These are phyloP conservation scores for Delonix regia DNA, from an alignment of 306 rosid species.

Conservation along the genomic window DNA sequence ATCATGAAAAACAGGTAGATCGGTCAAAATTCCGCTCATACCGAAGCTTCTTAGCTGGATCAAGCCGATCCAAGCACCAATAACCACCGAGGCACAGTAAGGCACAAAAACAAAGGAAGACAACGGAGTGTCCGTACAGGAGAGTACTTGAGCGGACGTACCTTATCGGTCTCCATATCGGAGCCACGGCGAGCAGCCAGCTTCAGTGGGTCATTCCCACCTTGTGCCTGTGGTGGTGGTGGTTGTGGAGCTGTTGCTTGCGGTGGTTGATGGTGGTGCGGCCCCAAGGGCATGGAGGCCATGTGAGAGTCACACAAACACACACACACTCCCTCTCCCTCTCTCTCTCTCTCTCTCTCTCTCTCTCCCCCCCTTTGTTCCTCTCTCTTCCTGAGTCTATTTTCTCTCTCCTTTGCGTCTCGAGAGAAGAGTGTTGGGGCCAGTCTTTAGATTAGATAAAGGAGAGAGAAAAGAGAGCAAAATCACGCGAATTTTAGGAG, in stretches of 20 bases:
- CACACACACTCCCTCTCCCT: not conserved
- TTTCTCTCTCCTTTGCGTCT: conserved; percentile 29
- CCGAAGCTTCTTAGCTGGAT: conserved; percentile 47
- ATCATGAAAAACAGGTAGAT: conserved; percentile 49
- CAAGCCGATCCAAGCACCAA: conserved; percentile 54
- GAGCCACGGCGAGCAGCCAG: conserved; percentile 55
- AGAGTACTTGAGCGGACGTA: conserved; percentile 29
- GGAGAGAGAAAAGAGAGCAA: conserved; percentile 14
- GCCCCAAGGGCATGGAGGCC: conserved; percentile 80
- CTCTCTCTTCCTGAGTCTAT: conserved; percentile 35
- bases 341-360: conserved; percentile 6
- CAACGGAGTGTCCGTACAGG: conserved; percentile 30
- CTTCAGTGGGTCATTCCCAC: conserved; percentile 49
- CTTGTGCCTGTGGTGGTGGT: conserved; percentile 43
- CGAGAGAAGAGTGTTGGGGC: conserved; percentile 35
- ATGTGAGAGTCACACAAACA: conserved; percentile 48
- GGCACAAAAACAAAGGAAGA: not conserved
- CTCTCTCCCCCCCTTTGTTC: not conserved
- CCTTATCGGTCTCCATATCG: conserved; percentile 71
- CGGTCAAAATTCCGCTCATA: conserved; percentile 44
- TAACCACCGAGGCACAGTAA: conserved; percentile 13
- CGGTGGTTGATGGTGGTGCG: conserved; percentile 58
- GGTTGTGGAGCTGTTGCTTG: conserved; percentile 41
- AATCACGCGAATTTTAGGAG: conserved; percentile 35
- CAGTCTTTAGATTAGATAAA: conserved; percentile 41